Conservation (phyloP, 129 eudicot species). For the Helianthus tuberosus region DNA sequence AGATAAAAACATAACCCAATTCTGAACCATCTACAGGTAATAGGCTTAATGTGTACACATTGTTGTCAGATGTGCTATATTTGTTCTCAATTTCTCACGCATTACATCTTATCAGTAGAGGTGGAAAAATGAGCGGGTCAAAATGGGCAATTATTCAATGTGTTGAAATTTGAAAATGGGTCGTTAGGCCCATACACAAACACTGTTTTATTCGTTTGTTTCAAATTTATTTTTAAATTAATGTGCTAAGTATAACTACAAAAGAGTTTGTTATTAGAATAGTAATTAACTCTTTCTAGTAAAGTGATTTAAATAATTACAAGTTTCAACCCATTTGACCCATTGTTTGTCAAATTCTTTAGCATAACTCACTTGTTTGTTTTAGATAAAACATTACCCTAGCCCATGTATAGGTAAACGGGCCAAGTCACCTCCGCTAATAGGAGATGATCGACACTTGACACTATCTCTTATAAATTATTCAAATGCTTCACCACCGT, state of each 20-base stretch:
- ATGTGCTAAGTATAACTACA: background rate
- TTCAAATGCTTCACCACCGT: background rate
- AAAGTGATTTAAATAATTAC: constrained; percentile 6
- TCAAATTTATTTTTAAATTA: background rate
- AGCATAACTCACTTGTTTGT: background rate
- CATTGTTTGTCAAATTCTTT: background rate
- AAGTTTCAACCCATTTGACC: background rate
- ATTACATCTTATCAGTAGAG: background rate
- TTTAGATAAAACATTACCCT: background rate
- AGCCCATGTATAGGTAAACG: background rate
- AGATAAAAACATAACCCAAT: background rate
- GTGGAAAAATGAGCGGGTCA: background rate
- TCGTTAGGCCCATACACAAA: background rate
- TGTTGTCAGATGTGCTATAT: background rate
- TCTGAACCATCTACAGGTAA: background rate
- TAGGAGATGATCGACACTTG: background rate
- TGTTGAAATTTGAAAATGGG: background rate
- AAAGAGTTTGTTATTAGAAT: background rate
- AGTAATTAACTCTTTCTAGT: background rate
- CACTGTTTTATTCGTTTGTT: background rate
- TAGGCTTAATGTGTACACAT: background rate
- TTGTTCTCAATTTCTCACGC: background rate
- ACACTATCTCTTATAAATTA: background rate
- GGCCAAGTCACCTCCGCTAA: background rate
- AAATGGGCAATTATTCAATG: background rate